Evolutionary conservation across 2,329 filamentous ascomycete species (phyloP), one percentile per base, ranked within the genome.

Genomic region (Curvularia sp.): DNA sequence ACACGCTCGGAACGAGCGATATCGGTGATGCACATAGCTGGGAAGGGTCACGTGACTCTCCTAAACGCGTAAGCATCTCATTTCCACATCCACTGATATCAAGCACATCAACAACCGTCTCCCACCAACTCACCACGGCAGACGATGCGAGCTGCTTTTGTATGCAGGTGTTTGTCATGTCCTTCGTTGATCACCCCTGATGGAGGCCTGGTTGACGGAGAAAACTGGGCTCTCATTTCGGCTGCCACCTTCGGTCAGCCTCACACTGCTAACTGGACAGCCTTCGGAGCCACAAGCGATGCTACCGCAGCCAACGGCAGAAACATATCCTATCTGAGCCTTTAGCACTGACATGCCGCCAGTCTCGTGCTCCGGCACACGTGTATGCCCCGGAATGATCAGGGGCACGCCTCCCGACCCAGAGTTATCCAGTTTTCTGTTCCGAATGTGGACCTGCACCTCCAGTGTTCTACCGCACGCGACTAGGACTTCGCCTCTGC

Each of bases 11-110:
- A 22, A 13, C 47, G 33, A 7, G 30, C 22, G 24, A 26, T 6
- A 26, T 26, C 18, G 18, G 18, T 18, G 18, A 18, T 18, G 18
- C 18, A 18, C 18, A 18, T 18, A 18, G 18, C 24, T 26, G 24
- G 24, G 24, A 6, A 26, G 24, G 24, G 44, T 15, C 22, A 43
- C 55, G 47, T 54, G 55, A 54, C 18, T 55, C 50, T 24, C 49
- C 26, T 42, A 20, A 42, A 58, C 50, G 55, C 50, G 50, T 55
- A 54, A 49, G 44, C 55, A 44, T 24, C 30, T 18, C 31, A 46
- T 22, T 28, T 52, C 22, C 9, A 20, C 43, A 30, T 46, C 54
- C 54, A 52, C 48, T 22, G 22, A 24, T 38, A 22, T 41, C 26
- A 38, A n/a, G 33, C 33, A 38, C 47, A 13, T 33, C 49, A 31